Conservation (phyloP, 1,139 yeast genomes). For the Pichia sp. region DNA sequence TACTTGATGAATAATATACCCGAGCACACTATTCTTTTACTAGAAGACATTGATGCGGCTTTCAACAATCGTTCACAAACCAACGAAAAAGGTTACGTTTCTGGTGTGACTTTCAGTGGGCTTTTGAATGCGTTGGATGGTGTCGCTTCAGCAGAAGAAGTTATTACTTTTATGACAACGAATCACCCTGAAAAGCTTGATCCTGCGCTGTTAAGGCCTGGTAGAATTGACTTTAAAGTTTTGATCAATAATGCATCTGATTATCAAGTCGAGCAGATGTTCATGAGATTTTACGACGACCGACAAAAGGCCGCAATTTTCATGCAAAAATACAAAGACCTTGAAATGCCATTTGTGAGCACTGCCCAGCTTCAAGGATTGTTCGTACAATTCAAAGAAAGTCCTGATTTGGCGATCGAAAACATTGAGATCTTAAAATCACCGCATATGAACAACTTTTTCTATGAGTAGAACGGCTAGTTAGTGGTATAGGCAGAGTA, state of each 20-base stretch:
- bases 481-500: neutral
- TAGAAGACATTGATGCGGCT: constrained; percentile 97
- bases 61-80: constrained; percentile 77
- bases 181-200: constrained; percentile 93
- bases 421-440: constrained; percentile 49
- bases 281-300: constrained; percentile 76
- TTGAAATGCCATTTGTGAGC: constrained; percentile 59
- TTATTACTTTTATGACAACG: constrained; percentile 95
- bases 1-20: constrained; percentile 97
- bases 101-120: constrained; percentile 95
- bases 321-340: constrained; percentile 45
- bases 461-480: constrained; percentile 30
- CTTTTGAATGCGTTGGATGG: constrained; percentile 92
- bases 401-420: constrained; percentile 70
- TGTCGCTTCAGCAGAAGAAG: constrained; percentile 97
- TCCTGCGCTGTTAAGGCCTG: constrained; percentile 84
- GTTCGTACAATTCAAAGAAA: constrained; percentile 86
- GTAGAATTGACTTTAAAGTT: constrained; percentile 84
- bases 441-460: constrained; percentile 34
- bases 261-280: constrained; percentile 78
- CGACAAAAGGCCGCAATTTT: constrained; percentile 65
- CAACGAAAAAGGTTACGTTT: constrained; percentile 63
- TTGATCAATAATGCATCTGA: constrained; percentile 81
- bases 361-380: constrained; percentile 96
- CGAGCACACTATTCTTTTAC: constrained; percentile 71